Conservation (phyloP, 495 filamentous ascomycete genomes). For the Lepraria neglecta region DNA sequence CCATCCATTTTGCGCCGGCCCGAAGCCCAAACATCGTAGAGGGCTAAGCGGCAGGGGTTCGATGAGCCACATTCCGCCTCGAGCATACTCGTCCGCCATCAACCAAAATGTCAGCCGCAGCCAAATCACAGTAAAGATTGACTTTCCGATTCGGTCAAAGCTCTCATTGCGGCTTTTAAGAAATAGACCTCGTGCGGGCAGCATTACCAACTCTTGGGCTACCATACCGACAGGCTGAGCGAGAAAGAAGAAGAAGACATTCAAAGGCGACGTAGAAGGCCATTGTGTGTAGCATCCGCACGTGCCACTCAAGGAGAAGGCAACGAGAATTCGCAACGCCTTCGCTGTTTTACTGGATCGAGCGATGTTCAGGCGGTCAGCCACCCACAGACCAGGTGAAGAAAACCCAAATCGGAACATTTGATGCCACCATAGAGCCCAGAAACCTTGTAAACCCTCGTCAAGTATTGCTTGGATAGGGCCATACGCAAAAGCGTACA, state of each 20-base stretch:
- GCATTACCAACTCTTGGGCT: not conserved
- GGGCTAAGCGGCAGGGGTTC: slow-evolving; percentile 4
- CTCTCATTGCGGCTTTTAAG: not conserved
- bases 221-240: not conserved
- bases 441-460: slow-evolving; percentile 2
- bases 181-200: not conserved
- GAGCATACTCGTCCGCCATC: slow-evolving; percentile 1
- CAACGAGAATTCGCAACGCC: not conserved
- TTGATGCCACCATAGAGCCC: slow-evolving; percentile 10
- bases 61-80: slow-evolving; percentile 8
- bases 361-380: slow-evolving; percentile 2
- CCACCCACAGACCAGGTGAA: not conserved
- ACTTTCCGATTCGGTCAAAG: not conserved
- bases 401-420: slow-evolving; percentile 5
- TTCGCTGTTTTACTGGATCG: slow-evolving; percentile 9
- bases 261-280: not conserved
- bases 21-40: slow-evolving; percentile 9
- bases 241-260: not conserved
- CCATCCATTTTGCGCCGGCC: slow-evolving; percentile 5
- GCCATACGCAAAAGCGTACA: slow-evolving; percentile 4
- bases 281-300: not conserved
- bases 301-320: not conserved
- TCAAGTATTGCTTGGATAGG: slow-evolving; percentile 9
- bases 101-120: not conserved
- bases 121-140: not conserved